These are phyloP conservation scores for Penicillium samsonianum DNA, from an alignment of 495 filamentous ascomycete genomes.

Conservation along the genomic window DNA sequence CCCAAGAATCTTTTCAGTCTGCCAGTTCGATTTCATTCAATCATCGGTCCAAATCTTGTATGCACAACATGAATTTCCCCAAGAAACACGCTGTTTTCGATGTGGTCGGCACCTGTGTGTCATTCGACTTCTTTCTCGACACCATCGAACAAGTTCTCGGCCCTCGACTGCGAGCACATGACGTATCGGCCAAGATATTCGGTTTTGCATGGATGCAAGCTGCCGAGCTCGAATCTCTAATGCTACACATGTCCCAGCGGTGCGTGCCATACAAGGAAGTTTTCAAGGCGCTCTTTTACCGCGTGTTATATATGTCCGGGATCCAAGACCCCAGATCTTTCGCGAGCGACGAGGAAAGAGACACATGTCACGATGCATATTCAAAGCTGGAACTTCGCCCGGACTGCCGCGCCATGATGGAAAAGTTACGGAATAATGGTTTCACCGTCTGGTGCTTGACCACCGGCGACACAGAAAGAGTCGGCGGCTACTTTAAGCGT, in stretches of 20 bases:
- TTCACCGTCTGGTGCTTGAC: conserved; percentile 49
- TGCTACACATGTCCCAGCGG: conserved; percentile 42
- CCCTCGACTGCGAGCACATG: conserved; percentile 27
- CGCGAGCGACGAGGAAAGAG: conserved; percentile 39
- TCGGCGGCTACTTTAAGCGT: conserved; percentile 41
- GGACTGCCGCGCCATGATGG: conserved; percentile 31
- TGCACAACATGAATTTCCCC: not conserved
- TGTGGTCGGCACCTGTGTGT: conserved; percentile 47
- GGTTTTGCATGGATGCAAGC: conserved; percentile 46
- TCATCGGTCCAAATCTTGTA: not conserved
- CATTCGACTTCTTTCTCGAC: conserved; percentile 39
- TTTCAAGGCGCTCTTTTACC: conserved; percentile 41
- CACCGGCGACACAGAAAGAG: conserved; percentile 39
- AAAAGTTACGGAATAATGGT: conserved; percentile 26
- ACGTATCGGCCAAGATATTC: conserved; percentile 37
- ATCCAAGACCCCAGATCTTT: conserved; percentile 37
- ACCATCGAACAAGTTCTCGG: conserved; percentile 35
- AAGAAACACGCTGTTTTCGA: conserved; percentile 46
- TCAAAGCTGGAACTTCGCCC: conserved; percentile 31
- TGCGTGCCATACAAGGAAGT: conserved; percentile 38
- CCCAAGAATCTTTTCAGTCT: not conserved
- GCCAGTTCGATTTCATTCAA: not conserved
- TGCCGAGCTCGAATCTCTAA: conserved; percentile 46
- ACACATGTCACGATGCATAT: conserved; percentile 32
- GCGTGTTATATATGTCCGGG: conserved; percentile 39